Evolutionary conservation across 2,329 filamentous ascomycete genomes (phyloP).

Genomic region (Blumeriella jaapii): DNA sequence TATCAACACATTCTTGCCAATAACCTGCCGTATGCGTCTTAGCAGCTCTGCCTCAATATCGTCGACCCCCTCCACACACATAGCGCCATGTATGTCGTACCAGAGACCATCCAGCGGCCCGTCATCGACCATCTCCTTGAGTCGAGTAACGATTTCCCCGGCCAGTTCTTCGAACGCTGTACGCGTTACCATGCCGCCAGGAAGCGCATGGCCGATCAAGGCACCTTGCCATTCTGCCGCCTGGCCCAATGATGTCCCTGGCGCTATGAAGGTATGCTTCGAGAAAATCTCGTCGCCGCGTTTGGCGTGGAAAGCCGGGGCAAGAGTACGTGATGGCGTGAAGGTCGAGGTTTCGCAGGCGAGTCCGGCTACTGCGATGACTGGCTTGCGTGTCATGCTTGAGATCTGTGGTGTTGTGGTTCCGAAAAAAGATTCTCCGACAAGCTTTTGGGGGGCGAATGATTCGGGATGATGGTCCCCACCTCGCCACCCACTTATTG

Average conservation of each 20-base stretch:
- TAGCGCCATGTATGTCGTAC: constrained; percentile 46
- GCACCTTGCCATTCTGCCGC: constrained; percentile 38
- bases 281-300: constrained; percentile 33
- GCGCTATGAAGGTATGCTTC: constrained; percentile 35
- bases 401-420: no score
- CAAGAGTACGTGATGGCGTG: constrained; percentile 37
- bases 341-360: constrained; percentile 44
- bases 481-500: no score
- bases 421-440: no score
- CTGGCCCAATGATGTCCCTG: constrained; percentile 30
- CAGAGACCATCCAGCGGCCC: constrained; percentile 36
- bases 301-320: constrained; percentile 38
- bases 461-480: no score
- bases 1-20: constrained; percentile 36
- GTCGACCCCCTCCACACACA: constrained; percentile 39
- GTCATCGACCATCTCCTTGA: constrained; percentile 29
- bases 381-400: constrained; percentile 28
- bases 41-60: constrained; percentile 39
- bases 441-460: no score
- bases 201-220: constrained; percentile 39
- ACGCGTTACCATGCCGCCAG: constrained; percentile 37
- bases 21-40: constrained; percentile 32
- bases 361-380: constrained; percentile 40
- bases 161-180: constrained; percentile 35
- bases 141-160: constrained; percentile 30